Conservation (phyloP, 371 early-diverging fungal species). For the Mortierella sp. region DNA sequence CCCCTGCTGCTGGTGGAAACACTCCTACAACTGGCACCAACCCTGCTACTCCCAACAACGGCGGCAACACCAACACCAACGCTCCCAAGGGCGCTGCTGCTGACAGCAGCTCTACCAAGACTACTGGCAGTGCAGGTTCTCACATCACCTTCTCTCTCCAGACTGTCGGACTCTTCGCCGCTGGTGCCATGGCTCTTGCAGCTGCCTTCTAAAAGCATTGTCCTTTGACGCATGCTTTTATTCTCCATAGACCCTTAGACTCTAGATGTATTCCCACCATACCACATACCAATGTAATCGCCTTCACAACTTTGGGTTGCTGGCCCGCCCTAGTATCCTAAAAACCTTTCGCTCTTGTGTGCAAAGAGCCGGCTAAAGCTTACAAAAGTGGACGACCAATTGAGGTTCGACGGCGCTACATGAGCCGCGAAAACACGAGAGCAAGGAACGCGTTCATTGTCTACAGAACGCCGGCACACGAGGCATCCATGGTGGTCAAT, state of each 20-base stretch:
- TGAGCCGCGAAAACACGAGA: no score
- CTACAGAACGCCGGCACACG: no score
- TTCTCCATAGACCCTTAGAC: no score
- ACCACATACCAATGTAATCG: not conserved
- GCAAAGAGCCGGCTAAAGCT: no score
- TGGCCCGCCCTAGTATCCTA: no score
- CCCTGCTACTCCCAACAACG: not conserved
- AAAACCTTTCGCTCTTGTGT: no score
- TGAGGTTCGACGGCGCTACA: no score
- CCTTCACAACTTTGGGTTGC: no score
- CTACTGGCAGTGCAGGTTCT: not conserved
- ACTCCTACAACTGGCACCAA: not conserved
- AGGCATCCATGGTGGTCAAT: no score
- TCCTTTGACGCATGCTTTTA: not conserved
- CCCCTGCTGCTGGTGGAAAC: not conserved
- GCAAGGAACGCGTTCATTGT: no score
- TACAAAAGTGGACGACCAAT: no score
- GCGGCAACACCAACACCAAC: not conserved
- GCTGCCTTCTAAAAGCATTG: conserved; percentile 9
- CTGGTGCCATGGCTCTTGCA: conserved; percentile 13
- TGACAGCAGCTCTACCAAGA: no score
- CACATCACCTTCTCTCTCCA: not conserved
- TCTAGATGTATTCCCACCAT: not conserved
- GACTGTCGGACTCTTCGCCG: conserved; percentile 11
- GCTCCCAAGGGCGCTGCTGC: not conserved